These are phyloP conservation scores for Pseudogymnoascus sp. DNA, from an alignment of 2,329 filamentous ascomycete genomes.

Conservation along the genomic window DNA sequence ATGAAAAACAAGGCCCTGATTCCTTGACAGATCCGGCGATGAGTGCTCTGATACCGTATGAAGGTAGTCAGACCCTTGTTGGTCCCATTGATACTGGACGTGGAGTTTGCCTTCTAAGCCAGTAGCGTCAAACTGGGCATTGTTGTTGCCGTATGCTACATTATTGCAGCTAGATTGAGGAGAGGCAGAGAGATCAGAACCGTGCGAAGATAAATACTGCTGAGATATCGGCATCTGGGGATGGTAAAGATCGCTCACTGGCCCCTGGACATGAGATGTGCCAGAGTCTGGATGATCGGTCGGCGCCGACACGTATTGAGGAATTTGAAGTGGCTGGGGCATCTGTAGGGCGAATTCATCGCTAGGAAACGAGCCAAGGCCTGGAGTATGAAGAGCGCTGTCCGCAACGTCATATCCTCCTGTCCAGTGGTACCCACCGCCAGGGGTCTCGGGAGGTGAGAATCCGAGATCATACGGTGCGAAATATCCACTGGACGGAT, in stretches of 20 bases:
- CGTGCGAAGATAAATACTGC: neutral
- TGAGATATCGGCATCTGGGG: conserved; percentile 1
- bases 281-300: neutral
- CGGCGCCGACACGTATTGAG: conserved; percentile 9
- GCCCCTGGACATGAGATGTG: neutral
- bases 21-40: neutral
- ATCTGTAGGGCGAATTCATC: conserved; percentile 1
- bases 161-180: conserved; percentile 7
- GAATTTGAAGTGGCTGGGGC: conserved; percentile 8
- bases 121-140: neutral
- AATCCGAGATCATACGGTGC: neutral
- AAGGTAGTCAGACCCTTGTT: neutral
- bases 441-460: conserved; percentile 11
- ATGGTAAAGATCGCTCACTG: neutral
- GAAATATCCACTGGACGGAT: neutral
- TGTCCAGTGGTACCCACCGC: neutral
- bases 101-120: conserved; percentile 1
- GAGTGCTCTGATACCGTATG: neutral
- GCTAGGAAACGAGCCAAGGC: neutral
- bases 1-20: neutral
- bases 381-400: conserved; percentile 9
- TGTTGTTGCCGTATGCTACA: neutral
- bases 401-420: conserved; percentile 8
- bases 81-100: conserved; percentile 6
- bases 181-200: neutral